Evolutionary conservation across 2,329 filamentous ascomycete species (phyloP).

Genomic region (Scytalidium sp.): DNA sequence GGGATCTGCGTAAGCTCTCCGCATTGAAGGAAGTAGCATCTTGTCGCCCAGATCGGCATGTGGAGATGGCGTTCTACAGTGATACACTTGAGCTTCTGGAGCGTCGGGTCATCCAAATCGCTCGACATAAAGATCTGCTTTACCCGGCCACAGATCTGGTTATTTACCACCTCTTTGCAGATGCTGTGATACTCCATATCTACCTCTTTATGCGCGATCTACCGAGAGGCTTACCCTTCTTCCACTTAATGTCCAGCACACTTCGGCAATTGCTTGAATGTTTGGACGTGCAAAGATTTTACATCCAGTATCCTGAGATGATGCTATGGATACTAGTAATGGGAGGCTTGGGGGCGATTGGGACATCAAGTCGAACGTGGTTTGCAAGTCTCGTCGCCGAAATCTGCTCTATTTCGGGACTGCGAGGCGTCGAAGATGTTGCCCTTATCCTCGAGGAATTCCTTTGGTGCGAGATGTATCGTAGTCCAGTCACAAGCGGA

Average conservation of each 20-base stretch:
- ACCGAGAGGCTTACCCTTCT: constrained; percentile 6
- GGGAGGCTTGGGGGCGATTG: constrained; percentile 4
- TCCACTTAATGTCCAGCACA: constrained; percentile 1
- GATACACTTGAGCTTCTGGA: too few relatives aligned
- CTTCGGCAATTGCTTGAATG: constrained; percentile 2
- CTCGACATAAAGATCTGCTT: too few relatives aligned
- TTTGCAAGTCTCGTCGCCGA: constrained; percentile 5
- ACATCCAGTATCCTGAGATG: constrained; percentile 11
- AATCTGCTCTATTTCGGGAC: background rate
- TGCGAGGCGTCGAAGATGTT: too few relatives aligned
- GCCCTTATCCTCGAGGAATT: too few relatives aligned
- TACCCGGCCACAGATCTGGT: too few relatives aligned
- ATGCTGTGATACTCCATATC: constrained; percentile 6
- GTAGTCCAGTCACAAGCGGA: background rate
- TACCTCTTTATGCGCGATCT: constrained; percentile 9
- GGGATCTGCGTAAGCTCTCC: too few relatives aligned
- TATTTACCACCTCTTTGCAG: constrained; percentile 8
- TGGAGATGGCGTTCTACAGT: too few relatives aligned
- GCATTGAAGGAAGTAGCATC: too few relatives aligned
- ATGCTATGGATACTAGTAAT: constrained; percentile 9
- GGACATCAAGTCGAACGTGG: background rate
- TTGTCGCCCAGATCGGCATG: too few relatives aligned
- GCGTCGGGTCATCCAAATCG: too few relatives aligned
- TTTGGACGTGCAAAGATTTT: constrained; percentile 2
- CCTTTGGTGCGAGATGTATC: constrained; percentile 8